Evolutionary conservation across 108 stramenopile genomes (phyloP).

Genomic region (Cyclotella atomus): DNA sequence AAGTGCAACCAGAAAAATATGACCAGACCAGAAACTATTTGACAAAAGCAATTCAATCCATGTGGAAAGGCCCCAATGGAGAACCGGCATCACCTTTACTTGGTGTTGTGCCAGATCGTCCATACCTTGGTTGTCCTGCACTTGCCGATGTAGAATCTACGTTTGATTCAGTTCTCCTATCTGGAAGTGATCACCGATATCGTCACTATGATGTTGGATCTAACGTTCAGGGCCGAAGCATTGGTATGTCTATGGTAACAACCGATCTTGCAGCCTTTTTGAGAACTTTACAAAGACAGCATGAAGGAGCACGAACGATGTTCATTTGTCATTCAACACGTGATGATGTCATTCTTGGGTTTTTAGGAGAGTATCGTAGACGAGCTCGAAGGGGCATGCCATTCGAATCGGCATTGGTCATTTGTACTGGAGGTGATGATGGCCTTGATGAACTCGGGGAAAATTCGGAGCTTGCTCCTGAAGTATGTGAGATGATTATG

Average conservation of each 20-base stretch:
- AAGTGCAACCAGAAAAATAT: conserved; percentile 84
- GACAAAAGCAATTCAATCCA: conserved; percentile 57
- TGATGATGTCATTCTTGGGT: conserved; percentile 89
- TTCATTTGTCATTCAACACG: conserved; percentile 88
- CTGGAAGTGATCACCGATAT: conserved; percentile 72
- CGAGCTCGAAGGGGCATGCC: conserved; percentile 33
- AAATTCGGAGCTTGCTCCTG: conserved; percentile 47
- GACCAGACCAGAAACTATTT: conserved; percentile 77
- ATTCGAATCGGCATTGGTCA: conserved; percentile 71
- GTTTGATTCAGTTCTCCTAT: conserved; percentile 69
- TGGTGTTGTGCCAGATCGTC: conserved; percentile 89
- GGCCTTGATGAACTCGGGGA: conserved; percentile 38
- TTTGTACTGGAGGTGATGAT: conserved; percentile 72
- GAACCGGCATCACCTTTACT: conserved; percentile 77
- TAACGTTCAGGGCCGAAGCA: conserved; percentile 51
- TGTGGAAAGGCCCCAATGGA: conserved; percentile 58
- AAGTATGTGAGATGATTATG: conserved; percentile 64
- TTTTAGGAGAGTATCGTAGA: conserved; percentile 76
- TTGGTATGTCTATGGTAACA: conserved; percentile 81
- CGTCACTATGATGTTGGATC: conserved; percentile 74
- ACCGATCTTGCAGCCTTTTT: conserved; percentile 85
- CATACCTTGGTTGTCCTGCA: conserved; percentile 86
- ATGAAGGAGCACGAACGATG: conserved; percentile 62
- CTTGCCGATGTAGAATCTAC: conserved; percentile 80
- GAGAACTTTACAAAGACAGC: conserved; percentile 69